phyloP scores from a whole-genome alignment of 129 eudicot genomes.

The Apium graveolens region DNA sequence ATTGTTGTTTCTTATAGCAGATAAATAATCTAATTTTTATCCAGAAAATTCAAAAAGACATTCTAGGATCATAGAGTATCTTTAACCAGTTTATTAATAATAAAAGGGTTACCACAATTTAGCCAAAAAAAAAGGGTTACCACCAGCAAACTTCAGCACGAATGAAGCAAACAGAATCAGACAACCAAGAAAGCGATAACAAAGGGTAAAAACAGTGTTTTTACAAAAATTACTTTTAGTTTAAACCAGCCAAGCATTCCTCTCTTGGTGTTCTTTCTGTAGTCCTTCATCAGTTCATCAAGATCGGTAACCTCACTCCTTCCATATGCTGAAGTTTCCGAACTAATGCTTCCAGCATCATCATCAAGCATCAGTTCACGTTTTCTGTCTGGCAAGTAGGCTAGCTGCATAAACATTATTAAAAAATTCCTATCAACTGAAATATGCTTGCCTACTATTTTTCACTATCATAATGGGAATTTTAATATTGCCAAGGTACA shows the following conservation, averaged over 20 bases:
- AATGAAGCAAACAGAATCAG: neutral
- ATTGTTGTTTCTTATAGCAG: neutral
- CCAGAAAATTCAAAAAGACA: neutral
- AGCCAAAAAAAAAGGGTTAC: too few relatives aligned
- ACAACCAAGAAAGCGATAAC: neutral
- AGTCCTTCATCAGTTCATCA: constrained; percentile 64
- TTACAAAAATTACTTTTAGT: constrained; percentile 29
- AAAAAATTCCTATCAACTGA: neutral
- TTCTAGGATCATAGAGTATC: neutral
- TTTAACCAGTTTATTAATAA: neutral
- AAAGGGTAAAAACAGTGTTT: neutral
- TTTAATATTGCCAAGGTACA: neutral
- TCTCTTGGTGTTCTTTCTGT: constrained; percentile 48
- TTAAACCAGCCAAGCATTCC: constrained; percentile 94
- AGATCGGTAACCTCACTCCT: constrained; percentile 38
- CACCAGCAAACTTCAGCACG: neutral
- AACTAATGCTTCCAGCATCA: constrained; percentile 61
- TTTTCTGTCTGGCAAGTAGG: constrained; percentile 74
- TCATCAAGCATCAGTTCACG: constrained; percentile 56
- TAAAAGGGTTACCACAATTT: neutral
- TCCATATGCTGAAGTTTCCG: constrained; percentile 48
- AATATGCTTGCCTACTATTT: neutral
- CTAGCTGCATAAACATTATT: constrained; percentile 44
- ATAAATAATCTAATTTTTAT: neutral
- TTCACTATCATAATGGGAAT: neutral